Base-by-base conservation (phyloP, 768 basidiomycete genomes). In the Mycena vulgaris region DNA sequence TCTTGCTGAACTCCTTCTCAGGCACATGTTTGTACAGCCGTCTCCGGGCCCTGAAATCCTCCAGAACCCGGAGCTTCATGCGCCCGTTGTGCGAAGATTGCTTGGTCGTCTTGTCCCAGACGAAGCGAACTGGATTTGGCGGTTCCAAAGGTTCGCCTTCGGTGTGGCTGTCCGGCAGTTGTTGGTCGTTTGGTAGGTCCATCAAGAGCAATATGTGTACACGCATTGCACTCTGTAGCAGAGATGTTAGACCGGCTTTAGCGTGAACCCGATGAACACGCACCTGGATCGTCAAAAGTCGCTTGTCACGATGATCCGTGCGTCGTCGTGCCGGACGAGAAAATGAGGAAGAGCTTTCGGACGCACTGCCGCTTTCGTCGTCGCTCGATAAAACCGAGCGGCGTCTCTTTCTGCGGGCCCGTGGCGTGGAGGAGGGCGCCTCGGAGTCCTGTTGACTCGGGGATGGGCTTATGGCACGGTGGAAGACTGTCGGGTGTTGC, bases 41-140 rank as follows among this genome's bases (percentile, higher is more conserved):
- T 11, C 90, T 86, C 30, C 88, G 87, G 16, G 84, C 81, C 63
- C 86, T 89, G 66, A 94, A 79, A 75, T 93, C 91, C 10, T 82
- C 82, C 25, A 93, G 76, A 10, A 93, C 78, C 11, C 89, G 89
- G 19, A 83, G 79, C 80, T 91, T 93, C 92, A 93, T 93, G 17
- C 87, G 85, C 13, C 85, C 83, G 67, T 94, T 94, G 74, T 93
- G 93, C 23, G 89, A 85, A 1, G 92, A 94, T 74, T 93, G 91
- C 68, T 89, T 92, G 14, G 87, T 83, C 2, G 93, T 94, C 77
- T 92, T 93, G 69, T 91, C 89, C 93, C 93, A 94, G 5, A 93
- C 90, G 71, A 94, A 94, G 23, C 93, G 90, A 17, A 94, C 83
- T 1, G 92, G 87, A n/a, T 90, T 86, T 25, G 83, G 77, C 14